These are phyloP conservation scores for Coniosporium tulheliwenetii DNA, from an alignment of 2,329 filamentous ascomycete genomes.

Conservation along the genomic window DNA sequence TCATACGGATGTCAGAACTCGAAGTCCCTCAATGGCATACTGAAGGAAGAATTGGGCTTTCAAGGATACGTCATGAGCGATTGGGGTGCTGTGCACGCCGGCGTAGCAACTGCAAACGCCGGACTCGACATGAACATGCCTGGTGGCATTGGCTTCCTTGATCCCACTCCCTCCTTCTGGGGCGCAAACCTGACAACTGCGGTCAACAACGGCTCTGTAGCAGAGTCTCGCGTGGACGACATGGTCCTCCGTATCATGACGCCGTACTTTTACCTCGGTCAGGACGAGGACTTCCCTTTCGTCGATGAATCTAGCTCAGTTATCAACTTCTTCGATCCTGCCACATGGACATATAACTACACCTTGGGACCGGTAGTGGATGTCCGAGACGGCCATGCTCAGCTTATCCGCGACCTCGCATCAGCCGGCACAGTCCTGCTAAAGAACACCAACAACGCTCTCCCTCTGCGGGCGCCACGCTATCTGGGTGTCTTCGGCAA, in stretches of 20 bases:
- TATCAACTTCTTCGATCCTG: background rate
- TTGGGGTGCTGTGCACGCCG: constrained; percentile 28
- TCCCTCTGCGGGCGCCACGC: too few species aligned
- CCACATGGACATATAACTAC: background rate
- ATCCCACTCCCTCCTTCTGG: constrained; percentile 13
- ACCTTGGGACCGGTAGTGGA: constrained; percentile 15
- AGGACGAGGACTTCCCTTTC: constrained; percentile 23
- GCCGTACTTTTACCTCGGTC: constrained; percentile 27
- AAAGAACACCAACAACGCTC: too few species aligned
- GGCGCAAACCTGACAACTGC: constrained; percentile 19
- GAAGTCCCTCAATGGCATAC: constrained; percentile 27
- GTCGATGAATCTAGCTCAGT: constrained; percentile 31
- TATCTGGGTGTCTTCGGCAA: too few species aligned
- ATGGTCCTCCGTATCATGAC: constrained; percentile 31
- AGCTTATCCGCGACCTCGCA: constrained; percentile 22
- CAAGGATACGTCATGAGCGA: constrained; percentile 29
- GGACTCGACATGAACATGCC: constrained; percentile 34
- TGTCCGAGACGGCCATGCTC: constrained; percentile 18
- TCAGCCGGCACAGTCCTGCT: constrained; percentile 26
- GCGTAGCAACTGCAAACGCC: constrained; percentile 26
- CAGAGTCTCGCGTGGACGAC: constrained; percentile 25
- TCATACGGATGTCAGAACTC: constrained; percentile 17
- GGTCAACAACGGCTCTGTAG: constrained; percentile 24
- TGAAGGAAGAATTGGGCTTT: constrained; percentile 37
- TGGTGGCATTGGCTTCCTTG: too few species aligned